A percentile compares a stretch with the other conserved stretches of the same genome.
Conservation (phyloP, 1,284 basidiomycete genomes). For the Bondarzewia mesenterica region DNA sequence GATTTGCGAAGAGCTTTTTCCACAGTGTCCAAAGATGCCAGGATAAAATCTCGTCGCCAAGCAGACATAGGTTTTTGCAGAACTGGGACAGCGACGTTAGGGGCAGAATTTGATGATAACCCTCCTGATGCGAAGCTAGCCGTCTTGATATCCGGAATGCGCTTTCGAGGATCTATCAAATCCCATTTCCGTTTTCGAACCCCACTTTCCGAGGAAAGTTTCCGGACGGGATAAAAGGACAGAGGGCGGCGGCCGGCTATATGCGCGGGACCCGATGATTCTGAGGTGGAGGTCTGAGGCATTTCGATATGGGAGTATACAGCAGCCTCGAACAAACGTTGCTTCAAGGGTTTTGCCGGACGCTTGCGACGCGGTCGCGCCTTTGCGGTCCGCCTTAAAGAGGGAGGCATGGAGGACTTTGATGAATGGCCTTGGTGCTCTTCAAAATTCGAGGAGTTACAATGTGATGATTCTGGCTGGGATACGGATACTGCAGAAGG, state of each 20-base stretch:
- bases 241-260: conserved; percentile 13
- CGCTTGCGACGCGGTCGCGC: conserved; percentile 7
- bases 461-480: too few relatives aligned
- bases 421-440: background rate
- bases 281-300: conserved; percentile 3
- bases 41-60: too few relatives aligned
- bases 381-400: too few relatives aligned
- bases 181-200: background rate
- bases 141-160: background rate
- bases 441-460: background rate
- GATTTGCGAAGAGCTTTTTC: background rate
- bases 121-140: background rate
- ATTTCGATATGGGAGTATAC: conserved; percentile 12
- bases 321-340: conserved; percentile 19
- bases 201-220: conserved; percentile 2
- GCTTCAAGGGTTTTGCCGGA: conserved; percentile 12
- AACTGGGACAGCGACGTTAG: too few relatives aligned
- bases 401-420: too few relatives aligned
- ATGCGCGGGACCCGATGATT: conserved; percentile 2
- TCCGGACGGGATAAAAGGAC: conserved; percentile 13
- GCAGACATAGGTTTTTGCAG: too few relatives aligned
- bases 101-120: too few relatives aligned
- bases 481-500: too few relatives aligned
- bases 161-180: background rate
- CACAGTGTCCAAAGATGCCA: background rate